phyloP scores from a whole-genome alignment of 2,329 filamentous ascomycete genomes.

The Pezicula radicicola region DNA sequence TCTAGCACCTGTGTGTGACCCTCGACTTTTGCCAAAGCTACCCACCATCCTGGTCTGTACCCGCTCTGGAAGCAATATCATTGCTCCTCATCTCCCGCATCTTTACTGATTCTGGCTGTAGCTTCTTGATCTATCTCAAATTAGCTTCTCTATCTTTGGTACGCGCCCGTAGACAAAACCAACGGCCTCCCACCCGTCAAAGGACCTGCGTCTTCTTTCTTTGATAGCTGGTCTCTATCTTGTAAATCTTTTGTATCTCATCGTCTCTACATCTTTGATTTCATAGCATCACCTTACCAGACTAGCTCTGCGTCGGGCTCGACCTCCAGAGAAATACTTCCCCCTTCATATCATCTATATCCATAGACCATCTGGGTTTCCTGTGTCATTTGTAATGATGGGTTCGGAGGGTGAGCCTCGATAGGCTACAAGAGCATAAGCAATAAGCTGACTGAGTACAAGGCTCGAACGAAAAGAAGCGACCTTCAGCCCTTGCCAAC shows the following conservation, averaged over 20 bases:
- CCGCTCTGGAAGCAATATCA: conserved; percentile 17
- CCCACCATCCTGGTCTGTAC: conserved; percentile 12
- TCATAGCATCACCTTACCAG: conserved; percentile 12
- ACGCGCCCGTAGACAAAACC: conserved; percentile 28
- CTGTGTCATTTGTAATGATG: conserved; percentile 14
- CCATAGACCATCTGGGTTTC: background rate
- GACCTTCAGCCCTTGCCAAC: conserved; percentile 18
- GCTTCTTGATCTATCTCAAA: conserved; percentile 22
- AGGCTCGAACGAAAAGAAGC: conserved; percentile 21
- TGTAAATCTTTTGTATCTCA: conserved; percentile 23
- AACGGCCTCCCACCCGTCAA: conserved; percentile 19
- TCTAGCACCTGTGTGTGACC: conserved; percentile 10
- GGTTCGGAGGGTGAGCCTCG: background rate
- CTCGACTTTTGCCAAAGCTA: conserved; percentile 11
- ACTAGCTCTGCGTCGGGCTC: conserved; percentile 18
- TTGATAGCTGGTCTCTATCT: conserved; percentile 33
- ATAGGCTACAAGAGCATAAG: conserved; percentile 3
- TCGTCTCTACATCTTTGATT: conserved; percentile 12
- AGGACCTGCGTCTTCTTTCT: conserved; percentile 15
- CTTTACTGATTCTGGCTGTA: conserved; percentile 19
- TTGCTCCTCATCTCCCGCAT: conserved; percentile 17
- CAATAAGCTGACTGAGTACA: conserved; percentile 5
- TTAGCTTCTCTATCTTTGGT: conserved; percentile 21
- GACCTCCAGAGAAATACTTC: conserved; percentile 13
- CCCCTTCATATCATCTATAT: conserved; percentile 7